phyloP scores from a whole-genome alignment of 2,329 filamentous ascomycete species.

The Thielaviopsis populi region DNA sequence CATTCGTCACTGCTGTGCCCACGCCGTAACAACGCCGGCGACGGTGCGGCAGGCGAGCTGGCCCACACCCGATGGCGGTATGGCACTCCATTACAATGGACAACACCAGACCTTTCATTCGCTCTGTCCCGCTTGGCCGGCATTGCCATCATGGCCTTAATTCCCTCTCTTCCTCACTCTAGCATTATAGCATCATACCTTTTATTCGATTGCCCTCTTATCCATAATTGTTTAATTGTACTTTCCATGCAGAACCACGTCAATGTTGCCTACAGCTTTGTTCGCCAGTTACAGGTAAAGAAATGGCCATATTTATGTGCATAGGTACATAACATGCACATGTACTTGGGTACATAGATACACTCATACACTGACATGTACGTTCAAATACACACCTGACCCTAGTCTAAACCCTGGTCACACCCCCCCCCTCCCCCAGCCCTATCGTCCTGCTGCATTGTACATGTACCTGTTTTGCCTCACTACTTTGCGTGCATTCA shows the following conservation, averaged over 20 bases:
- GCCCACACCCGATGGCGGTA: neutral
- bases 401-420: neutral
- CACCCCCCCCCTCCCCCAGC: no score
- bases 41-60: neutral
- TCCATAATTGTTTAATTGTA: neutral
- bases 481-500: neutral
- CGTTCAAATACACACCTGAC: neutral
- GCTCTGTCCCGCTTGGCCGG: neutral
- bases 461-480: neutral
- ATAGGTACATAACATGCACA: neutral
- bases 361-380: no score
- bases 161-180: neutral
- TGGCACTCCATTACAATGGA: neutral
- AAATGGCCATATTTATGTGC: neutral
- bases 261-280: no score
- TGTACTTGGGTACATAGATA: neutral
- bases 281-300: no score
- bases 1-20: neutral
- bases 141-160: neutral
- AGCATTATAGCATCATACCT: conserved; percentile 7
- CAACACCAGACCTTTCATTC: neutral
- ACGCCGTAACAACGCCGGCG: neutral
- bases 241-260: no score
- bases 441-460: neutral
- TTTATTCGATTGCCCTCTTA: neutral